Percentiles rank a stretch among this genome's conserved stretches.
Conservation (phyloP, 2,329 filamentous ascomycete species). For the Botrytis deweyae region DNA sequence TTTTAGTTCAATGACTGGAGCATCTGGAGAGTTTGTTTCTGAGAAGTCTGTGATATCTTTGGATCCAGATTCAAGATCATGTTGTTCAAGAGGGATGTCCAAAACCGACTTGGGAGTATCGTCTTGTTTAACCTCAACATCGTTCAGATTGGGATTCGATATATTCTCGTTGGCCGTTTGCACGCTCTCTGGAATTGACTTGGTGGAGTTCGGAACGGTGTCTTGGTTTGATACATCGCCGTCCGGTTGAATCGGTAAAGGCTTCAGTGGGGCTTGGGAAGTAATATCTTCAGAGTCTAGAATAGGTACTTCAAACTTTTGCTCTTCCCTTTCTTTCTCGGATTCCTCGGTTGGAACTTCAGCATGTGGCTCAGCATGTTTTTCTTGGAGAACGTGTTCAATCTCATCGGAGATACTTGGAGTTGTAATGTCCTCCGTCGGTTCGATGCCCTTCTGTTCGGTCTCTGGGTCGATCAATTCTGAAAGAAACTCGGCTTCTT, state of each 20-base stretch:
- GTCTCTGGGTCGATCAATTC: slow-evolving; percentile 6
- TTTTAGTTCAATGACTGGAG: slow-evolving; percentile 22
- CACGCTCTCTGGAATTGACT: not conserved
- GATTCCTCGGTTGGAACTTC: slow-evolving; percentile 27
- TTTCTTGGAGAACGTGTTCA: not conserved
- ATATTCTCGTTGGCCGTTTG: not conserved
- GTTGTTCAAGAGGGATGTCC: not conserved
- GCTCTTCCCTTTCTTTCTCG: slow-evolving; percentile 34
- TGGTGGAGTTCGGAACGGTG: not conserved
- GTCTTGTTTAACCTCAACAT: not conserved
- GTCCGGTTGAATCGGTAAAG: not conserved
- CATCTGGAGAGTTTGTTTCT: not conserved
- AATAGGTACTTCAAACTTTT: slow-evolving; percentile 25
- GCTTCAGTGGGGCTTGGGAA: not conserved
- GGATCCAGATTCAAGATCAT: not conserved
- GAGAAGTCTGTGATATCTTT: slow-evolving; percentile 2
- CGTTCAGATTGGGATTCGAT: not conserved
- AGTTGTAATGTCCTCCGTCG: not conserved
- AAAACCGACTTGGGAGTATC: not conserved
- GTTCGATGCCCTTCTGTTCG: slow-evolving; percentile 9
- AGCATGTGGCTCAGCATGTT: not conserved
- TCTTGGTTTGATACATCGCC: slow-evolving; percentile 15
- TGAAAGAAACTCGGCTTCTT: not conserved
- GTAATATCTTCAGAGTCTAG: slow-evolving; percentile 1
- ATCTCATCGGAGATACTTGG: not conserved